Evolutionary conservation across 2,329 filamentous ascomycete genomes (phyloP), one percentile per base, ranked within the genome.

Genomic region (Orbilia quercus): DNA sequence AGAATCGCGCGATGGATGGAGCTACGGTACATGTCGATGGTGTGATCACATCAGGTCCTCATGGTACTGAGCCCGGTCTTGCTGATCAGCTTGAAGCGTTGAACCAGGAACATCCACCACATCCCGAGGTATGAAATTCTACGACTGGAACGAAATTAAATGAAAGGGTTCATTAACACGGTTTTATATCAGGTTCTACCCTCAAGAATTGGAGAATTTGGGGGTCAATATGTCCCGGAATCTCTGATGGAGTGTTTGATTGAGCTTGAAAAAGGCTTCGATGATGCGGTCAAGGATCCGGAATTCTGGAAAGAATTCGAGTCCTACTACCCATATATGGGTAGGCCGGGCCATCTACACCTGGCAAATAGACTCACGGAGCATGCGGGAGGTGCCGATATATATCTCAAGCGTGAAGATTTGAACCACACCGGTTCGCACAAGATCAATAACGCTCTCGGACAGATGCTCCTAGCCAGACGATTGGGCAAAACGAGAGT

Each of bases 361-460:
- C 83, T 93, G 59, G 95, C 95, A 0, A 89, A 95, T 77, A 89
- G 93, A 59, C 84, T 99, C 76, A 98, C 94, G 0, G 90, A 96
- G 79, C 84, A 94, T 78, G 92, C 91, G 51, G 92, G 92, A 22
- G 95, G 95, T 73, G 94, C 95, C 53, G 96, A 92, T 79, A 96
- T 99, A 83, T 99, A 94, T 90, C 83, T 99, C 77, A 99, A 99
- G 86, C 88, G 95, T 78, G 95, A 99, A 82, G 95, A 99, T 80
- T 84, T 98, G 65, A 98, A 98, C 82, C 95, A 99, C 81, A 98
- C 95, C 7, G 95, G 95, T 76, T 96, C 91, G 75, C 95, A 99
- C 85, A 99, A 99, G 86, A 98, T 99, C 85, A 99, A 99, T 85
- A 99, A 99, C 79, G 95, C 95, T 0, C 84, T 99, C 7, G 95